These are phyloP conservation scores for Dichomitus squalens DNA, from an alignment of 1,284 basidiomycete genomes.

Conservation along the genomic window DNA sequence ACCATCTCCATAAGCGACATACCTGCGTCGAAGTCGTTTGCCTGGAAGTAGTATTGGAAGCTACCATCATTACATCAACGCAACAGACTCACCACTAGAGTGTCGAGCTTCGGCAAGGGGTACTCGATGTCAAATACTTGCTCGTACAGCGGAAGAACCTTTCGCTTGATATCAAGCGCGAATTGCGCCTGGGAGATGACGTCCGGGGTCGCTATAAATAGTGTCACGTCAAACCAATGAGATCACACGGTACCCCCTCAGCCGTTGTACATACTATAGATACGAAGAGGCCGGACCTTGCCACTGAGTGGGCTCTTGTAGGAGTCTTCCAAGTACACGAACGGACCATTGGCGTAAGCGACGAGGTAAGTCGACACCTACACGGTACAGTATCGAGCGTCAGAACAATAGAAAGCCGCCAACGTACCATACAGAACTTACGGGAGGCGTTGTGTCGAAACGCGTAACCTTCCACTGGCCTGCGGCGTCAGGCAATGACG, in stretches of 20 bases:
- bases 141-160: constrained; percentile 92
- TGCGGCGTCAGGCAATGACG: constrained; percentile 27
- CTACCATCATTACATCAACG: neutral
- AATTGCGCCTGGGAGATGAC: constrained; percentile 82
- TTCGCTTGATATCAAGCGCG: constrained; percentile 88
- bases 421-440: constrained; percentile 8
- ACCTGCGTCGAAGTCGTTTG: constrained; percentile 87
- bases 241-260: neutral
- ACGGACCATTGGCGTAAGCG: constrained; percentile 88
- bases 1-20: constrained; percentile 2
- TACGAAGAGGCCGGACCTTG: constrained; percentile 80
- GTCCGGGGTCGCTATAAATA: constrained; percentile 75
- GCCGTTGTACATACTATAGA: constrained; percentile 62
- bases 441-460: constrained; percentile 75
- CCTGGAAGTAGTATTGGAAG: constrained; percentile 38
- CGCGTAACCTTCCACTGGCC: constrained; percentile 81
- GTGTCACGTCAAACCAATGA: neutral
- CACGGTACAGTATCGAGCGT: neutral
- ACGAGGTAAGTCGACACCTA: constrained; percentile 91
- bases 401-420: neutral
- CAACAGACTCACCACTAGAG: constrained; percentile 60
- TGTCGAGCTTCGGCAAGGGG: constrained; percentile 93
- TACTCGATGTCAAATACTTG: constrained; percentile 90
- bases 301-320: constrained; percentile 85
- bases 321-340: constrained; percentile 73